Percentiles rank a stretch among this genome's conserved stretches.
Evolutionary conservation across 139 green algal species (phyloP).

Genomic region (Penium margaritaceum): DNA sequence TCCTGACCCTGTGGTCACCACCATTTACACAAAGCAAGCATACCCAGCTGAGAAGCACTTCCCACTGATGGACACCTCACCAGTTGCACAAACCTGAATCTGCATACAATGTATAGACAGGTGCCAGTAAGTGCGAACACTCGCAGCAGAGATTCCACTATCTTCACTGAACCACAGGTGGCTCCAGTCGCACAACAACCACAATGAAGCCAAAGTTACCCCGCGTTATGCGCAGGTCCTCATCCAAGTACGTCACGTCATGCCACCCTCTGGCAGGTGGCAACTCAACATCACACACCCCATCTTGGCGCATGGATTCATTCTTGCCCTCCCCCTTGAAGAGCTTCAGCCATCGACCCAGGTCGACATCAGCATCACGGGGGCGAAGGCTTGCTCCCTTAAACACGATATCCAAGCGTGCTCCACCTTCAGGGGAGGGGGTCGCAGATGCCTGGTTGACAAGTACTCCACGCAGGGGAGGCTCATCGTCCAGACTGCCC

Average conservation of each 20-base stretch:
- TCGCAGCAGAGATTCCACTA: too few relatives aligned
- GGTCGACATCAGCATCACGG: background rate
- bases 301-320: background rate
- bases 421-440: background rate
- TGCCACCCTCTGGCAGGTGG: conserved; percentile 7
- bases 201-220: conserved; percentile 17
- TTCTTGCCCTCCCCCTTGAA: conserved; percentile 17
- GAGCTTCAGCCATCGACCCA: background rate
- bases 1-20: too few relatives aligned
- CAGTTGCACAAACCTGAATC: too few relatives aligned
- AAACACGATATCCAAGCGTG: background rate
- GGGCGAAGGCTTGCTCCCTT: background rate
- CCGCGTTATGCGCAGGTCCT: background rate
- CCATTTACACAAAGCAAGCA: too few relatives aligned
- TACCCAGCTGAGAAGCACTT: too few relatives aligned
- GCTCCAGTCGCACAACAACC: conserved; percentile 7
- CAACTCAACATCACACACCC: background rate
- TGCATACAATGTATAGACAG: too few relatives aligned
- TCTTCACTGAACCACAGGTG: too few relatives aligned
- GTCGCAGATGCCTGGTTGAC: background rate
- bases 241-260: conserved; percentile 11
- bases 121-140: too few relatives aligned
- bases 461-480: background rate
- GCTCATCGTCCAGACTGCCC: too few relatives aligned
- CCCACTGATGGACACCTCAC: too few relatives aligned